These are phyloP conservation scores for Vigna trinervia DNA, from an alignment of 306 rosid species.

Conservation along the genomic window DNA sequence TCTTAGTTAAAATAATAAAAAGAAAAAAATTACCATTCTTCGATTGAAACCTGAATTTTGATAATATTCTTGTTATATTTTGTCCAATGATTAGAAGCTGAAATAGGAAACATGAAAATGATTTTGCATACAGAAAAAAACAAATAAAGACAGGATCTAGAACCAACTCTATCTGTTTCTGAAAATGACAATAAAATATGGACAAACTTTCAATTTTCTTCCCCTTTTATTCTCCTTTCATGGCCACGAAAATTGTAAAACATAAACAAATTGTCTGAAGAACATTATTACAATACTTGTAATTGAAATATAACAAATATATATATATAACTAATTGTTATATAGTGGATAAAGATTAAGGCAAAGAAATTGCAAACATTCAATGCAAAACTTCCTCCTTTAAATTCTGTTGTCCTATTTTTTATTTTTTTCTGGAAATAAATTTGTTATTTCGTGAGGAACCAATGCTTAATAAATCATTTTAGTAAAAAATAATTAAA, in stretches of 20 bases:
- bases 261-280: not conserved
- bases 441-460: not conserved
- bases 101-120: constrained; percentile 8
- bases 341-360: not conserved
- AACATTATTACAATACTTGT: not conserved
- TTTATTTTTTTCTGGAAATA: not conserved
- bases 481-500: not conserved
- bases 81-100: constrained; percentile 3
- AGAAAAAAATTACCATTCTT: not conserved
- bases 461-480: not conserved
- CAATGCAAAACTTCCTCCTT: not conserved
- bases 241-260: not conserved
- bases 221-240: not conserved
- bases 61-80: constrained; percentile 1
- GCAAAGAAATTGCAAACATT: not conserved
- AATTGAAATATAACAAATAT: not conserved
- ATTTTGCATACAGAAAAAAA: not conserved
- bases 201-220: constrained; percentile 4
- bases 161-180: constrained; percentile 10
- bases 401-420: not conserved
- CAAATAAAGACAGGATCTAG: not conserved
- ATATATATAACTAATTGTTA: no score
- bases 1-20: not conserved
- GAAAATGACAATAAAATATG: constrained; percentile 21
- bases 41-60: not conserved